Evolutionary conservation across 73 alveolate genomes (phyloP), one percentile per base, ranked within the genome.

Genomic region (Paramecium primaurelia): DNA sequence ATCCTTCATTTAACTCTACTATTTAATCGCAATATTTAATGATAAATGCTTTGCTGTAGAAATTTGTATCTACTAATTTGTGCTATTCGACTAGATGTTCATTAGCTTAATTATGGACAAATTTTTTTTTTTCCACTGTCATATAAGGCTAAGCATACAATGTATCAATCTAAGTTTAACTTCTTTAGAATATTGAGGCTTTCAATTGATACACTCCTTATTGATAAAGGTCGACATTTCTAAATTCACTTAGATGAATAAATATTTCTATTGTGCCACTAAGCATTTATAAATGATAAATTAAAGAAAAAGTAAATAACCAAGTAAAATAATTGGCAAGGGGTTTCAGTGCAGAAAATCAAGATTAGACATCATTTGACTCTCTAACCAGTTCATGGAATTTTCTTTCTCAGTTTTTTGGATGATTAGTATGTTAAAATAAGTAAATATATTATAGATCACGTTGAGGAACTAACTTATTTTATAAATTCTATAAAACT

Each of bases 1-100:
- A 80, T 8, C 75, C 71, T 80, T 80, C 91, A 80, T 80, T 80
- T 25, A 80, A 36, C 20, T 80, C 91, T 1, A 80, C 44, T 20
- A 26, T 4, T 80, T 80, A 80, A 25, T 80, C 91, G 20, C 75
- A 80, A 80, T 80, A 80, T 47, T 80, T 80, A 45, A 80, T 80
- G 16, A 80, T 26, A 12, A 80, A 80, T 22, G 91, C 91, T 44
- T 80, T 80, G 73, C 91, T 80, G 30, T 47, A 80, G 38, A 26
- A 80, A 26, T 7, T 16, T 9, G 75, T 80, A 16, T 80, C 91
- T 8, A 45, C 20, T 47, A 45, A 54, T 45, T 47, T 80, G 77
- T 47, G 28, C 5, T 40, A 26, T 18, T 28, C 36, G 9, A 80
- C 49, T 14, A 80, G n/a, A 18, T 5, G 14, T 5, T 80, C 91